These are phyloP conservation scores for Monotropa hypopitys DNA, from an alignment of 179 eudicot genomes.

Conservation along the genomic window DNA sequence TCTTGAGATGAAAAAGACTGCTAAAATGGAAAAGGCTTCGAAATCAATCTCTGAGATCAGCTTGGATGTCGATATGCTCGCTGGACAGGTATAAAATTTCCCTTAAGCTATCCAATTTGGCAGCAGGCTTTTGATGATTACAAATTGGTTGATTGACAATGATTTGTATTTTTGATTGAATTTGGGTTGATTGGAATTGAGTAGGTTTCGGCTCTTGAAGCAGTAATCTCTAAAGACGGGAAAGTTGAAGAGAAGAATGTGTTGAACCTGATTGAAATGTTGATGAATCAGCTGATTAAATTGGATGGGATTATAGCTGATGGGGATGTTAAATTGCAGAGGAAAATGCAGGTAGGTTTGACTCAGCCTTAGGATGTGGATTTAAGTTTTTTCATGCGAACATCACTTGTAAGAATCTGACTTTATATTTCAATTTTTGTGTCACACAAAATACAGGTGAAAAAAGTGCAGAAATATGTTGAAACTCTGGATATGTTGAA, in stretches of 20 bases:
- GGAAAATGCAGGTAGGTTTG: conserved; percentile 71
- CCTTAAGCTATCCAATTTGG: background rate
- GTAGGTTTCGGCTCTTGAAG: conserved; percentile 72
- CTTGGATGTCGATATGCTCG: conserved; percentile 83
- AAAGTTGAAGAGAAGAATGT: conserved; percentile 63
- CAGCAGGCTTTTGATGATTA: background rate
- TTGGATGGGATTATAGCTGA: conserved; percentile 66
- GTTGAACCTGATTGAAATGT: conserved; percentile 35
- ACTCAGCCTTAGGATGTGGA: background rate
- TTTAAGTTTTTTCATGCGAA: background rate
- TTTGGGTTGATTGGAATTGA: conserved; percentile 6
- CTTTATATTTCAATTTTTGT: background rate
- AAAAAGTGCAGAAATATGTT: conserved; percentile 62
- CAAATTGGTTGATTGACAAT: background rate
- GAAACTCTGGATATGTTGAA: conserved; percentile 63
- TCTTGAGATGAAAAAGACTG: conserved; percentile 71
- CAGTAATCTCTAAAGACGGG: conserved; percentile 55
- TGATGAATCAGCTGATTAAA: conserved; percentile 78
- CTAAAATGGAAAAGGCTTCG: conserved; percentile 69
- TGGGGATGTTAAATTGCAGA: conserved; percentile 79
- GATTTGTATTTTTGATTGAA: background rate
- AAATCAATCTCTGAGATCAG: conserved; percentile 65
- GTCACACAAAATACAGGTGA: conserved; percentile 31
- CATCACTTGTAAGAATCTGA: background rate
- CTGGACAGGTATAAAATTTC: conserved; percentile 42